Percentiles rank a stretch among this genome's conserved stretches.
These are phyloP conservation scores for Ophidiomyces ophidiicola DNA, from an alignment of 2,329 filamentous ascomycete genomes.

Conservation along the genomic window DNA sequence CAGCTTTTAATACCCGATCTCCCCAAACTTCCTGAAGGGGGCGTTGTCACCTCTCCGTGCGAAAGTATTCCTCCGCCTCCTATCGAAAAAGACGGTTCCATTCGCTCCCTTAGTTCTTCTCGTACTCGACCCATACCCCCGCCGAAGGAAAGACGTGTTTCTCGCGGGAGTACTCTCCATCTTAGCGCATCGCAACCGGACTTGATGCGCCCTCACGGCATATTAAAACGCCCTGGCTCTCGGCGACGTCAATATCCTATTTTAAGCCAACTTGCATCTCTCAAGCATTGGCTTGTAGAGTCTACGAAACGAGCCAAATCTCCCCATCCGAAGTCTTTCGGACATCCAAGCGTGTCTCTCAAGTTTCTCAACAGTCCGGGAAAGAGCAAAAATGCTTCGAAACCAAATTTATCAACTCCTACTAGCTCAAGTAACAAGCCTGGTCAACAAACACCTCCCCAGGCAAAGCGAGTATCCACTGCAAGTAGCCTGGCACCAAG, in stretches of 20 bases:
- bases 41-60: constrained; percentile 26
- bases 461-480: constrained; percentile 31
- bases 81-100: constrained; percentile 61
- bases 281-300: constrained; percentile 64
- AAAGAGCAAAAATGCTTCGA: constrained; percentile 28
- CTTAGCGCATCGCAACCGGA: constrained; percentile 62
- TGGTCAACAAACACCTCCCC: constrained; percentile 26
- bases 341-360: constrained; percentile 22
- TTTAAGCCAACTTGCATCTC: constrained; percentile 52
- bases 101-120: constrained; percentile 65
- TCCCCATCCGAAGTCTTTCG: constrained; percentile 32
- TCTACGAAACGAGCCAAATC: constrained; percentile 51
- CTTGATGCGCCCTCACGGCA: constrained; percentile 44
- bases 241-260: constrained; percentile 51
- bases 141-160: constrained; percentile 71
- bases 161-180: constrained; percentile 74
- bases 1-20: constrained; percentile 61
- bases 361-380: constrained; percentile 29
- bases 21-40: constrained; percentile 61
- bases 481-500: constrained; percentile 33
- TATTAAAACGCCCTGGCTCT: constrained; percentile 42
- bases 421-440: constrained; percentile 18
- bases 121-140: constrained; percentile 66
- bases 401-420: constrained; percentile 18
- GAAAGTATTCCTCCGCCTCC: constrained; percentile 46